A percentile compares a stretch with the other conserved stretches of the same genome.
phyloP scores from a whole-genome alignment of 208 protist genomes.

The Tetramitus jugosus region DNA sequence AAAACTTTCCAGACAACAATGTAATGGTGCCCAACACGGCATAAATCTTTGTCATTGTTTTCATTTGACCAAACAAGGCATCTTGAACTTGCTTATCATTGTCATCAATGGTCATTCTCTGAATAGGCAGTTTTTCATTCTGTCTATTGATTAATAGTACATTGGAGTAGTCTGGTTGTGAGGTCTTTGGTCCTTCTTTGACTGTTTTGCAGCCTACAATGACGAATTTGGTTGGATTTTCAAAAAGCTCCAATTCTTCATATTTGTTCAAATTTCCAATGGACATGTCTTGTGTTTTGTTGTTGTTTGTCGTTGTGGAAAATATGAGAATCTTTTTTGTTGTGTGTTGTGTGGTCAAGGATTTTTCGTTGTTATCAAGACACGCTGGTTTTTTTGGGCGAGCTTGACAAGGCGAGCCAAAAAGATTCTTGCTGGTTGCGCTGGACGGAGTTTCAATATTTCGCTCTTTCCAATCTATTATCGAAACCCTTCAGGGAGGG shows the following conservation, averaged over 20 bases:
- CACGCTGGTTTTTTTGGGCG: no score
- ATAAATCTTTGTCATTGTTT: conserved; percentile 15
- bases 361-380: no score
- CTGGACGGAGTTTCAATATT: no score
- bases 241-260: not conserved
- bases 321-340: no score
- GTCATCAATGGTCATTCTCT: not conserved
- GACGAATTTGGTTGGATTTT: not conserved
- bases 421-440: no score
- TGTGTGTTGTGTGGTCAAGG: no score
- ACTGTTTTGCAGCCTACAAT: not conserved
- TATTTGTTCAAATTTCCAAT: not conserved
- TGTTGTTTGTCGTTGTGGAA: no score
- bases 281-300: no score
- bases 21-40: not conserved
- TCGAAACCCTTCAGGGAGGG: no score
- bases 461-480: no score
- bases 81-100: no score
- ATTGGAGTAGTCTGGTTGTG: not conserved
- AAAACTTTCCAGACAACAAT: not conserved
- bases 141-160: not conserved
- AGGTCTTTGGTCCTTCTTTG: not conserved
- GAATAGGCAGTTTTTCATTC: not conserved
- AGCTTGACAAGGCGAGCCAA: no score
- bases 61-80: conserved; percentile 7